Conservation (phyloP, 306 rosid genomes). For the Vigna radiata region DNA sequence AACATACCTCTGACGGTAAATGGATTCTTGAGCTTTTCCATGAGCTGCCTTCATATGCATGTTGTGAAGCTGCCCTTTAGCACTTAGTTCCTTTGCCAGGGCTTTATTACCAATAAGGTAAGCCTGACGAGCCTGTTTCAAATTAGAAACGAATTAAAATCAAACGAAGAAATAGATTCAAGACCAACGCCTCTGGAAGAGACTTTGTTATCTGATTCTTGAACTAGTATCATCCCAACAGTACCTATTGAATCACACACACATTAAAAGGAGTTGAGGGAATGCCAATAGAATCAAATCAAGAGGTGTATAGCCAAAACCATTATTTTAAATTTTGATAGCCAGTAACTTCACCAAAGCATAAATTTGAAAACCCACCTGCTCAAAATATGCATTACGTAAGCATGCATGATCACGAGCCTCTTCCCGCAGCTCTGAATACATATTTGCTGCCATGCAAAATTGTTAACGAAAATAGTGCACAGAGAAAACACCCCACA, state of each 20-base stretch:
- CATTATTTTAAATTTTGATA: not conserved
- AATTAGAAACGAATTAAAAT: constrained; percentile 33
- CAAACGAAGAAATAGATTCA: constrained; percentile 1
- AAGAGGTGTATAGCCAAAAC: not conserved
- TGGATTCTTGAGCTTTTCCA: constrained; percentile 89
- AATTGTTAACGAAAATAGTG: constrained; percentile 55
- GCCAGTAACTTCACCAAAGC: constrained; percentile 9
- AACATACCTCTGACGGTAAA: constrained; percentile 86
- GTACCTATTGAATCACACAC: constrained; percentile 10
- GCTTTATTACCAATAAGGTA: constrained; percentile 83
- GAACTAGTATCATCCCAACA: constrained; percentile 26
- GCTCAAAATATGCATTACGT: constrained; percentile 96
- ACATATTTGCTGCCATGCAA: constrained; percentile 86
- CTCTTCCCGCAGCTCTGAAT: constrained; percentile 93
- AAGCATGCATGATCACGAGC: constrained; percentile 97
- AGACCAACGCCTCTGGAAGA: constrained; percentile 34
- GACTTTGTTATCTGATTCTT: constrained; percentile 18
- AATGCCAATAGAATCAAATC: not conserved
- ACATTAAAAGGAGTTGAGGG: constrained; percentile 12
- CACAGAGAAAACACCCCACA: constrained; percentile 38
- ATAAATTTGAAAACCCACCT: constrained; percentile 62
- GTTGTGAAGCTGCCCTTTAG: constrained; percentile 81
- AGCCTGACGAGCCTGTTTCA: constrained; percentile 83
- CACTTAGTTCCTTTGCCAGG: constrained; percentile 81
- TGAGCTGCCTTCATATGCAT: constrained; percentile 89